Base-by-base conservation (phyloP, 805 yeast species). In the Candida chauliodis region DNA sequence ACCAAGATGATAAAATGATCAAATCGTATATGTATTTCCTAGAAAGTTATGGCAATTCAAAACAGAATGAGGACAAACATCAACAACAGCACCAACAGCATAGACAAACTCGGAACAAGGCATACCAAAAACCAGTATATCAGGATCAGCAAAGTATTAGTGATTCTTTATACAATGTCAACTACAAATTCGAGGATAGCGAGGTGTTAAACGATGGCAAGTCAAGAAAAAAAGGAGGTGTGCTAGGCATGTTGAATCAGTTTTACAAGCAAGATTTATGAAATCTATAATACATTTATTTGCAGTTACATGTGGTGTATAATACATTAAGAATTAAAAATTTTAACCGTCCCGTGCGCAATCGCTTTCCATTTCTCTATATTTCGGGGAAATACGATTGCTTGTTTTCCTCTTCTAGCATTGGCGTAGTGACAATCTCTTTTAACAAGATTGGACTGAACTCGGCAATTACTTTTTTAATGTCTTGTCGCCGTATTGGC, bases 1-100 rank as follows among this genome's bases (percentile, higher is more conserved):
- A 40, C 59, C 78, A 77, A 40, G 93, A 89, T 51, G 89, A 81
- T 45, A 90, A 91, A 56, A 90, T 91, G 96, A 78, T 87, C 62
- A 87, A 87, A 50, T 87, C 96, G 1, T 90, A 88, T 56, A 67
- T 90, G 63, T 81, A 88, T 56, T 90, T 90, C 55, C 63, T 89
- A 50, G 95, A 89, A 52, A 86, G 89, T 49, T 89, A 89, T 59
- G 90, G 53, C 27, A 52, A 51, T 29, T 46, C 49, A 18, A 47
- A 40, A 30, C 45, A 41, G 23, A 8, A 26, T 15, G 24, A 23
- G 17, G 8, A 24, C 9, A 26, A 29, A 22, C 33, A 29, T n/a
- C 19, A 20, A 10, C 43, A 28, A 34, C 24, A 27, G 16, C 26
- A 30, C 11, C 33, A 18, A n/a, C 18, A 20, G 17, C 23, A 20